A percentile compares a stretch with the other conserved stretches of the same genome.
Evolutionary conservation across 208 protist species (phyloP).

Genomic region (Trypanosoma platydactyli): DNA sequence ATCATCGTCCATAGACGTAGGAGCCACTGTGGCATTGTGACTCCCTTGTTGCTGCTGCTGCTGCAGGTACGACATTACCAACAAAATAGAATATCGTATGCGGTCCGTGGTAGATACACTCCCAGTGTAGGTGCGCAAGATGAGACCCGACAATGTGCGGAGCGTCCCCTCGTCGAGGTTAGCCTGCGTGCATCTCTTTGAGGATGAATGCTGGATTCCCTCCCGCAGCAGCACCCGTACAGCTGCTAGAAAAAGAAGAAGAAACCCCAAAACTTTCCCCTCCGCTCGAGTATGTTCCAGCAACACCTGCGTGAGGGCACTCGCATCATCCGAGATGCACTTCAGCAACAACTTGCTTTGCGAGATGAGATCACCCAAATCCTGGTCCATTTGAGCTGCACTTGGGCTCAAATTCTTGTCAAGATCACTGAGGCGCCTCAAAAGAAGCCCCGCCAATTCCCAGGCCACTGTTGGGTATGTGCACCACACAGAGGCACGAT

Average conservation of each 20-base stretch:
- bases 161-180: slow-evolving; percentile 3
- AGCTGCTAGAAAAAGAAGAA: slow-evolving; percentile 27
- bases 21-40: background rate
- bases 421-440: slow-evolving; percentile 20
- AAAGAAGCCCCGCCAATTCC: slow-evolving; percentile 40
- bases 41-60: slow-evolving; percentile 4
- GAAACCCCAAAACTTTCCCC: slow-evolving; percentile 25
- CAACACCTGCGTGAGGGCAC: slow-evolving; percentile 14
- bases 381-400: background rate
- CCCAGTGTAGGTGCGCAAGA: slow-evolving; percentile 55
- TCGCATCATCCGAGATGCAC: slow-evolving; percentile 12
- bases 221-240: slow-evolving; percentile 14
- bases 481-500: slow-evolving; percentile 36
- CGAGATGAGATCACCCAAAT: background rate
- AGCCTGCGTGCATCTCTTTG: background rate
- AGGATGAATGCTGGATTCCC: background rate
- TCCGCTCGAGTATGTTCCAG: slow-evolving; percentile 24
- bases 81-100: slow-evolving; percentile 67
- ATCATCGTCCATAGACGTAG: slow-evolving; percentile 10
- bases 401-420: background rate
- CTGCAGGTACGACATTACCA: slow-evolving; percentile 66
- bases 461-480: slow-evolving; percentile 41
- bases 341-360: slow-evolving; percentile 15
- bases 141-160: slow-evolving; percentile 22
- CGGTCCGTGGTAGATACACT: slow-evolving; percentile 64